Evolutionary conservation across 805 yeast species (phyloP).

Genomic region (Starmerella bacillaris): DNA sequence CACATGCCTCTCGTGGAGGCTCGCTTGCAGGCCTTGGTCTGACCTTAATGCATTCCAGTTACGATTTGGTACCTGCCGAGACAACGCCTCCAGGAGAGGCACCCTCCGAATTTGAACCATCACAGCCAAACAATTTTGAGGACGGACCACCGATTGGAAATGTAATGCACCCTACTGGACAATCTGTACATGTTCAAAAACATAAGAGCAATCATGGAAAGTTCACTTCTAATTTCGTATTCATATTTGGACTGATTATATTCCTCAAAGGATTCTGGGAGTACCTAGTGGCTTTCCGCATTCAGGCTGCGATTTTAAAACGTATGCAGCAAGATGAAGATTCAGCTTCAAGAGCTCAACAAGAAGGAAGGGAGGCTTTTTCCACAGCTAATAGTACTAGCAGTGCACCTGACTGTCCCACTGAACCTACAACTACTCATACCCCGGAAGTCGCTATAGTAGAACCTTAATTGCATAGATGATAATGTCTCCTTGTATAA

Average conservation of each 20-base stretch:
- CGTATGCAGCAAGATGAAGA: slow-evolving; percentile 6
- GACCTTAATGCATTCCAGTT: slow-evolving; percentile 59
- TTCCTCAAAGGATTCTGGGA: slow-evolving; percentile 51
- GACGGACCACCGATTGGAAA: slow-evolving; percentile 16
- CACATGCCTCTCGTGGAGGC: slow-evolving; percentile 94
- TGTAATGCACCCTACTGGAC: slow-evolving; percentile 14
- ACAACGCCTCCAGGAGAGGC: slow-evolving; percentile 15
- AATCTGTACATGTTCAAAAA: not conserved
- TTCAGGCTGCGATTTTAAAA: slow-evolving; percentile 42
- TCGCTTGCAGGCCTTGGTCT: slow-evolving; percentile 81
- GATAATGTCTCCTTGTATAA: too few species aligned
- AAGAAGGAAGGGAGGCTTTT: slow-evolving; percentile 1
- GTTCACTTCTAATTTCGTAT: slow-evolving; percentile 29
- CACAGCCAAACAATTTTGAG: slow-evolving; percentile 42
- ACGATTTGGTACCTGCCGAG: slow-evolving; percentile 34
- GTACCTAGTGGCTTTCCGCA: slow-evolving; percentile 55
- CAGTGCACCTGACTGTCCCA: too few species aligned
- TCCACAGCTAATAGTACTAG: too few species aligned
- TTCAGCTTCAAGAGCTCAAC: slow-evolving; percentile 5
- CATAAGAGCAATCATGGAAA: not conserved
- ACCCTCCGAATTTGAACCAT: slow-evolving; percentile 32
- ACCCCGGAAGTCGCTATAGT: too few species aligned
- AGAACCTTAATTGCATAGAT: too few species aligned
- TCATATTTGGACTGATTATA: slow-evolving; percentile 51
- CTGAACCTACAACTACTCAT: too few species aligned